Conservation (phyloP, 805 yeast genomes). For the Yarrowia hollandica region DNA sequence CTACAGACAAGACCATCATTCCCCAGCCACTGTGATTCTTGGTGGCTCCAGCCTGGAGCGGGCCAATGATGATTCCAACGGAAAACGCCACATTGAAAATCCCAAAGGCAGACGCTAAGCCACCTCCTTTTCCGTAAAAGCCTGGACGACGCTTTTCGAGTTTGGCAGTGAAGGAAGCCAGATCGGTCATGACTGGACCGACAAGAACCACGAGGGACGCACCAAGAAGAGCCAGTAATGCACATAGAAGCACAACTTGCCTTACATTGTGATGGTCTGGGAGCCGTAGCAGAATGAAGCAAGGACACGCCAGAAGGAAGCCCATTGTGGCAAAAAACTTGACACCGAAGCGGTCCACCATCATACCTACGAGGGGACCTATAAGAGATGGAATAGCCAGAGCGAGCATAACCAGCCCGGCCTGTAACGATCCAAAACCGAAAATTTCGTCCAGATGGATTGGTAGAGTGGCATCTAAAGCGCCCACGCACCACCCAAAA, state of each 20-base stretch:
- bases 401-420: slow-evolving; percentile 40
- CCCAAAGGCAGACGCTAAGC: slow-evolving; percentile 42
- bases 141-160: slow-evolving; percentile 38
- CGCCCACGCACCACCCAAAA: slow-evolving; percentile 39
- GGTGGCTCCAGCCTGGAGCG: slow-evolving; percentile 39
- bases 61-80: slow-evolving; percentile 41
- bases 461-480: slow-evolving; percentile 42
- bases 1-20: slow-evolving; percentile 34
- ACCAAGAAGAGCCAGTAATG: slow-evolving; percentile 38
- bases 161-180: slow-evolving; percentile 35
- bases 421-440: slow-evolving; percentile 37
- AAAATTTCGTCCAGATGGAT: slow-evolving; percentile 38
- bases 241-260: slow-evolving; percentile 39
- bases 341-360: slow-evolving; percentile 38
- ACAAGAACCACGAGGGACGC: slow-evolving; percentile 34
- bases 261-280: slow-evolving; percentile 35
- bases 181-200: slow-evolving; percentile 39
- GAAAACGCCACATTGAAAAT: slow-evolving; percentile 41
- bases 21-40: slow-evolving; percentile 36
- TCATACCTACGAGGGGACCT: slow-evolving; percentile 39
- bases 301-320: slow-evolving; percentile 28
- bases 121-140: slow-evolving; percentile 39
- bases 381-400: slow-evolving; percentile 39
- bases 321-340: slow-evolving; percentile 37
- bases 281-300: slow-evolving; percentile 35